phyloP scores from a whole-genome alignment of 139 green algal genomes.

The Coelastrella sp. region DNA sequence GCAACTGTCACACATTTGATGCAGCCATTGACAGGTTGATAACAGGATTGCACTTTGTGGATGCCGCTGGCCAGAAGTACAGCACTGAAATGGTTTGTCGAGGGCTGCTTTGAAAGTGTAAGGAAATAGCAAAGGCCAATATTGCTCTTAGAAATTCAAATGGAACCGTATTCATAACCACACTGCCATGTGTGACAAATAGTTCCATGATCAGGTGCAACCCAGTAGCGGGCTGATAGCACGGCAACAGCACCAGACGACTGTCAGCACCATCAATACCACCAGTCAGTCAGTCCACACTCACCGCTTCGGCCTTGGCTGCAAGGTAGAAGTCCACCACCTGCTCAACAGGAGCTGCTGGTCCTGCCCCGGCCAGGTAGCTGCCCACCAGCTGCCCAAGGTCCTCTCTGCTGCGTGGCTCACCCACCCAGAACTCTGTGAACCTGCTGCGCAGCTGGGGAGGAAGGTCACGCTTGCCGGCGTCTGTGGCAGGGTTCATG shows the following conservation, averaged over 20 bases:
- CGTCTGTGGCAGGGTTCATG: constrained; percentile 99
- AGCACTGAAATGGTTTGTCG: background rate
- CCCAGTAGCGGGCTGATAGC: background rate
- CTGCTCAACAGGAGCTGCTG: constrained; percentile 73
- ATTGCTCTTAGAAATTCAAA: no score
- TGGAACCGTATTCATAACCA: no score
- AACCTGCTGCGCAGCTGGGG: constrained; percentile 89
- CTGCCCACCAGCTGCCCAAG: constrained; percentile 80
- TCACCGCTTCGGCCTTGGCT: constrained; percentile 81
- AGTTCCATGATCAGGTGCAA: background rate
- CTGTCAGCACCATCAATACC: background rate
- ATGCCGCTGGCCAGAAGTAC: background rate
- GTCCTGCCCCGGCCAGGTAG: constrained; percentile 75
- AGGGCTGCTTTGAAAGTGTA: no score
- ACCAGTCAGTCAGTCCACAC: constrained; percentile 1
- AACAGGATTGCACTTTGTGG: background rate
- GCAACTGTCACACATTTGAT: background rate
- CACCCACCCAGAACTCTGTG: constrained; percentile 94
- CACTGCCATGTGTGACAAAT: no score
- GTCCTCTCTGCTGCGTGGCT: constrained; percentile 85
- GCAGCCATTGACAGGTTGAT: background rate
- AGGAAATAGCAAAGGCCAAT: no score
- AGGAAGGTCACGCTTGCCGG: constrained; percentile 96
- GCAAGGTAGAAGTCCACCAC: constrained; percentile 96
- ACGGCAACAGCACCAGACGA: background rate